Base-by-base conservation (phyloP, 2,329 filamentous ascomycete species). In the Fusarium armeniacum region DNA sequence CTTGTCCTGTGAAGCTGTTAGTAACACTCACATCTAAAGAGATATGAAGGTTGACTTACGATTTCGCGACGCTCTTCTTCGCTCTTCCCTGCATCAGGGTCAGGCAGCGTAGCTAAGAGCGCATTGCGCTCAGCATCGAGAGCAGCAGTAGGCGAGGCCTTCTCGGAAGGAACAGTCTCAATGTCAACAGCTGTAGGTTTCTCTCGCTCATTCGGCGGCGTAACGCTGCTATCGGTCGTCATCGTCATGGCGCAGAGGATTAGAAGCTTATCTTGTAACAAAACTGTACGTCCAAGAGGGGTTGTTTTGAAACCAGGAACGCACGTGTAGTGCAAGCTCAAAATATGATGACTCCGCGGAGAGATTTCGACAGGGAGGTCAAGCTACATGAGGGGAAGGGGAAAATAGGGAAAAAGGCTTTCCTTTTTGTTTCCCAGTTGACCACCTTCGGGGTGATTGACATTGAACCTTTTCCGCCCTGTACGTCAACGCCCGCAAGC, bases 21-120 rank as follows among this genome's bases (percentile, higher is more conserved):
- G 51, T 11, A 9, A 4, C 8, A 24, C 6, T 7, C 2, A 47
- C 6, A 6, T 1, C 5, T 6, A 11, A 6, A 1, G 8, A 2
- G 12, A 5, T 10, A 13, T 8, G 0, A 2, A 4, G 10, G 83
- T 85, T 46, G 20, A 18, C 84, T 62, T 80, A 91, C 90, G 71
- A 90, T 86, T 43, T 77, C 83, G 16, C 84, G 84, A 59, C 83
- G 83, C 73, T 92, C 90, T 65, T 89, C 89, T 1, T 85, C 84
- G 59, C 82, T 89, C 66, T 90, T 79, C 8, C 87, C 86, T 22
- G 83, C 88, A 74, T 92, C 90, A 11, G 77, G 77, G 10, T 78
- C 77, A 3, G 77, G 77, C 0, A 78, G 69, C 18, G 58, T 41
- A 22, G 76, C 77, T 6, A 78, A 63, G 12, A 76, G 68, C 16